phyloP scores from a whole-genome alignment of 2,329 filamentous ascomycete species.

The Aspergillus fructus region DNA sequence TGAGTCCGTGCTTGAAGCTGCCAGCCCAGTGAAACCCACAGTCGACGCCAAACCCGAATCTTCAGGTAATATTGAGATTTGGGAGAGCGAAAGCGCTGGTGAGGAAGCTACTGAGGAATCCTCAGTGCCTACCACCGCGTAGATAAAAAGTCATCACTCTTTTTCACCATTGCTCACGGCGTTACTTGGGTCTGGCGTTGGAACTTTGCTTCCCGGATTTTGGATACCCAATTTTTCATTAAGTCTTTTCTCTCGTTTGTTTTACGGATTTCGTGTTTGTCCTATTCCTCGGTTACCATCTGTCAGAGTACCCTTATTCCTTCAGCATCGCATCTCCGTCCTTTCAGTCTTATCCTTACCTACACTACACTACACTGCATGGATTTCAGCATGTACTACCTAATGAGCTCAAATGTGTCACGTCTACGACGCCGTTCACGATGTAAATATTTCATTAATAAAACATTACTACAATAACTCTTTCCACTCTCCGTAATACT shows the following conservation, averaged over 20 bases:
- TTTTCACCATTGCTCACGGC: neutral
- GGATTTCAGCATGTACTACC: conserved; percentile 9
- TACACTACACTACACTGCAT: conserved; percentile 1
- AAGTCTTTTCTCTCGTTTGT: neutral
- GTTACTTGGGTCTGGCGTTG: conserved; percentile 1
- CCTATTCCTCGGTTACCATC: neutral
- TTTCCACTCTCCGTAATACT: conserved; percentile 3
- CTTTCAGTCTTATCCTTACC: neutral
- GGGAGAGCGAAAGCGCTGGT: conserved; percentile 67
- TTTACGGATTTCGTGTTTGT: neutral
- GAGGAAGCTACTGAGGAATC: conserved; percentile 44
- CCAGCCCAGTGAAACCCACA: conserved; percentile 22
- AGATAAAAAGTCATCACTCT: neutral
- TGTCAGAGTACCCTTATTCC: neutral
- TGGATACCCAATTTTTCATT: conserved; percentile 8
- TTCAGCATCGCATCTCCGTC: neutral
- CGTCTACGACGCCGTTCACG: conserved; percentile 16
- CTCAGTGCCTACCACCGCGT: neutral
- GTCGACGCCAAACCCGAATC: conserved; percentile 43
- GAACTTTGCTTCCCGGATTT: neutral
- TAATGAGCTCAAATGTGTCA: conserved; percentile 18
- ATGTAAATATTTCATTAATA: conserved; percentile 12
- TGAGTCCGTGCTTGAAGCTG: conserved; percentile 24
- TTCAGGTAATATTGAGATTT: conserved; percentile 61
- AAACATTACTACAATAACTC: conserved; percentile 4